These are phyloP conservation scores for Pythium guiyangense DNA, from an alignment of 352 stramenopile genomes.

Conservation along the genomic window DNA sequence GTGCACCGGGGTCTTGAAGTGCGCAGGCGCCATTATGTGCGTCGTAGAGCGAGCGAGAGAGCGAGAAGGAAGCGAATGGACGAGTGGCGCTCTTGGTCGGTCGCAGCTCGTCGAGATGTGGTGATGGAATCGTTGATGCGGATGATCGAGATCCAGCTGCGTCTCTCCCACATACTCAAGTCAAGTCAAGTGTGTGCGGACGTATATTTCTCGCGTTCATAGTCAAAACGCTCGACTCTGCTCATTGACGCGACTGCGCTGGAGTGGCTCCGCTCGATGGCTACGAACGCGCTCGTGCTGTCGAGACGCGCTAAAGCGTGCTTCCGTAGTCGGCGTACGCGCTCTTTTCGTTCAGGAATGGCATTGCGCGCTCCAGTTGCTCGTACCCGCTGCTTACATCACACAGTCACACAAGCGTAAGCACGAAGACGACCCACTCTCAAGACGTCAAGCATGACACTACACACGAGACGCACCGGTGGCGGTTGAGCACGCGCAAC, in stretches of 20 bases:
- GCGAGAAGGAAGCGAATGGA: background rate
- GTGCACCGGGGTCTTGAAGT: background rate
- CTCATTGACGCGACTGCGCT: background rate
- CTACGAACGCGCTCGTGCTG: too few species aligned
- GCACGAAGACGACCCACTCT: background rate
- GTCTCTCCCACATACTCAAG: background rate
- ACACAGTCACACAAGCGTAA: background rate
- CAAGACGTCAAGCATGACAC: background rate
- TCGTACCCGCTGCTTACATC: background rate
- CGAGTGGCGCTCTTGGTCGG: background rate
- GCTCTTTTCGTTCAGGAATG: conserved; percentile 38
- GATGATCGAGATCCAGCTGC: background rate
- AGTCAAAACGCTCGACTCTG: background rate
- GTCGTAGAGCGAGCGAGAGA: background rate
- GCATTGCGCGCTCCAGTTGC: conserved; percentile 25
- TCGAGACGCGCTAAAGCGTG: conserved; percentile 4
- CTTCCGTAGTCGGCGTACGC: conserved; percentile 42
- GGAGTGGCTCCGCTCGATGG: background rate
- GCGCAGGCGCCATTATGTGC: background rate
- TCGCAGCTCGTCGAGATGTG: background rate
- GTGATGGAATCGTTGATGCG: background rate
- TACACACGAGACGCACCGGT: conserved; percentile 21
- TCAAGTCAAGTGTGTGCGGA: background rate
- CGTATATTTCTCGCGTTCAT: background rate
- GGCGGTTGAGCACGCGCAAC: conserved; percentile 26